A percentile compares a stretch with the other conserved stretches of the same genome.
These are phyloP conservation scores for Aspergillus viridinutans DNA, from an alignment of 2,329 filamentous ascomycete genomes.

Conservation along the genomic window DNA sequence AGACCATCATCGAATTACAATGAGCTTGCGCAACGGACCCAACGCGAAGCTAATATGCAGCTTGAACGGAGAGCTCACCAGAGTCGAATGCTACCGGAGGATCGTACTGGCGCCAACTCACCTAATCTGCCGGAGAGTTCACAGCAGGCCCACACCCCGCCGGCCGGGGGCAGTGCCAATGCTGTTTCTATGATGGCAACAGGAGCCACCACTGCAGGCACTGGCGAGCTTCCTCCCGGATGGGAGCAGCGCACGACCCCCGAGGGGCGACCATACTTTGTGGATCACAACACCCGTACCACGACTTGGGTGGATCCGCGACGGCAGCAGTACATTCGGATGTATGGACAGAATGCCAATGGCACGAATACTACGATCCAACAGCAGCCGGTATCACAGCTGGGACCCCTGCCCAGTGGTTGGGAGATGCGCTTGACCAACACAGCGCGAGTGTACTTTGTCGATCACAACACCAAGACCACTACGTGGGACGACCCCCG, in stretches of 20 bases:
- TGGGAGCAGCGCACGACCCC: conserved; percentile 97
- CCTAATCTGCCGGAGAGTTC: conserved; percentile 63
- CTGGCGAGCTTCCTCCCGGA: conserved; percentile 87
- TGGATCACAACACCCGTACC: conserved; percentile 96
- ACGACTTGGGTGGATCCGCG: conserved; percentile 98
- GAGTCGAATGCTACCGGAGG: conserved; percentile 91
- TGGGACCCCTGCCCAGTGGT: conserved; percentile 89
- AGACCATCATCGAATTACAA: conserved; percentile 76
- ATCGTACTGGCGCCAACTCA: conserved; percentile 88
- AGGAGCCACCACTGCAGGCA: conserved; percentile 87
- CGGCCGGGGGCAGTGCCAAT: conserved; percentile 47
- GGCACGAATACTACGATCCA: conserved; percentile 79
- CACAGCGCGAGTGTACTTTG: conserved; percentile 95
- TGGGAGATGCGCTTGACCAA: conserved; percentile 99
- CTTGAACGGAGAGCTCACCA: conserved; percentile 91
- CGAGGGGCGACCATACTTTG: conserved; percentile 92
- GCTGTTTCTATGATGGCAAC: conserved; percentile 88
- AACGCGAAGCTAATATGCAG: conserved; percentile 85
- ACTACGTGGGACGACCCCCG: conserved; percentile 98
- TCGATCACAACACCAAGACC: conserved; percentile 99
- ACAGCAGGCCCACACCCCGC: conserved; percentile 41
- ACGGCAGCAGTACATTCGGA: conserved; percentile 94
- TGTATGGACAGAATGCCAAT: conserved; percentile 85
- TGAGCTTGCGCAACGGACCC: conserved; percentile 68
- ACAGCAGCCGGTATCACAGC: conserved; percentile 94